A percentile compares a stretch with the other conserved stretches of the same genome.
These are phyloP conservation scores for Cyclostephanos invisitatus DNA, from an alignment of 108 stramenopile species.

Conservation along the genomic window DNA sequence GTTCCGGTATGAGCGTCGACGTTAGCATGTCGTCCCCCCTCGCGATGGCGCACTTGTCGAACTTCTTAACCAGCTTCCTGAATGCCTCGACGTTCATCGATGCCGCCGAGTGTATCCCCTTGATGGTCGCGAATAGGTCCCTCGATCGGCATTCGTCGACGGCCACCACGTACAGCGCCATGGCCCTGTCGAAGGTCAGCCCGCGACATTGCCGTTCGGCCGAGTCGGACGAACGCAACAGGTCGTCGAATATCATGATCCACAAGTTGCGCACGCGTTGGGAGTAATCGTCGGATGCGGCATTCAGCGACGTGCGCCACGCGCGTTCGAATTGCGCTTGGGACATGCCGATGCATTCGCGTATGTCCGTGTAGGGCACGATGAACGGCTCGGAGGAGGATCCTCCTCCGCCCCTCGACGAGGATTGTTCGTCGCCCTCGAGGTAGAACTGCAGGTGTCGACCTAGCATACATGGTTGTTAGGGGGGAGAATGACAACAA, in stretches of 20 bases:
- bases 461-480: constrained; percentile 9
- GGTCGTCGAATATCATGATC: constrained; percentile 41
- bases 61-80: constrained; percentile 77
- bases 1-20: constrained; percentile 50
- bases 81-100: constrained; percentile 67
- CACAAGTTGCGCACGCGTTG: constrained; percentile 30
- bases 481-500: neutral
- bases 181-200: constrained; percentile 26
- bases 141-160: constrained; percentile 38
- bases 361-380: constrained; percentile 54
- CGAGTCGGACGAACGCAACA: constrained; percentile 13
- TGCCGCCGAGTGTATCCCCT: constrained; percentile 52
- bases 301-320: constrained; percentile 29
- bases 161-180: constrained; percentile 31
- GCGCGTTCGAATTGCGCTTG: constrained; percentile 25
- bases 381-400: constrained; percentile 42
- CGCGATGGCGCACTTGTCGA: constrained; percentile 57
- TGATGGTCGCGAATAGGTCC: constrained; percentile 45
- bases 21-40: constrained; percentile 52
- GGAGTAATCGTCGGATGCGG: constrained; percentile 43
- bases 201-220: constrained; percentile 34
- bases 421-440: constrained; percentile 37
- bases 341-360: constrained; percentile 38
- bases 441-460: constrained; percentile 50
- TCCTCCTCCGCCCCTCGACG: neutral